These are phyloP conservation scores for Leccinellum luteum DNA, from an alignment of 768 basidiomycete species.

Conservation along the genomic window DNA sequence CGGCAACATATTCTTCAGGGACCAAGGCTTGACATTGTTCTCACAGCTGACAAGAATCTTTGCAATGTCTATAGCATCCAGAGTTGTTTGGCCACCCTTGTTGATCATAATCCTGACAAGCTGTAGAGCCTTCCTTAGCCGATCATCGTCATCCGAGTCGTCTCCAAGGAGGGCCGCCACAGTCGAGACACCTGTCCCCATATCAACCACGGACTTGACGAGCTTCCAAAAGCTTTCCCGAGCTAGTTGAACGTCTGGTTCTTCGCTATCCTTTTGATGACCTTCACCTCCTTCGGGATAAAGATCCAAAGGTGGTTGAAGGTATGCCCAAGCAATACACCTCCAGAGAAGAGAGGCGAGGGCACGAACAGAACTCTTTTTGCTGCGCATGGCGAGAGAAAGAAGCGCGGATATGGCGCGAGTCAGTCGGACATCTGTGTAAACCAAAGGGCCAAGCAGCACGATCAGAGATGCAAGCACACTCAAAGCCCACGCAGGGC, in stretches of 20 bases:
- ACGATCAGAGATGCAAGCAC: constrained; percentile 65
- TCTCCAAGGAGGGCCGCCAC: constrained; percentile 53
- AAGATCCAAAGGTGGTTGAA: constrained; percentile 45
- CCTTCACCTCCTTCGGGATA: constrained; percentile 25
- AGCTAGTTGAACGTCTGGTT: constrained; percentile 26
- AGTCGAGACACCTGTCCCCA: constrained; percentile 55
- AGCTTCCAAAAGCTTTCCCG: constrained; percentile 47
- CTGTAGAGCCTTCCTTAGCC: constrained; percentile 44
- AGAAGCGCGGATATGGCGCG: constrained; percentile 51
- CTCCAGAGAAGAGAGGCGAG: constrained; percentile 67
- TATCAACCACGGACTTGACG: constrained; percentile 51
- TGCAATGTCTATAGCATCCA: constrained; percentile 54
- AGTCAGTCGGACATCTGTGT: constrained; percentile 41
- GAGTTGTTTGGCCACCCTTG: constrained; percentile 49
- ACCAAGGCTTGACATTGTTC: constrained; percentile 40
- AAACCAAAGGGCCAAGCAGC: constrained; percentile 58
- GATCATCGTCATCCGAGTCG: constrained; percentile 37
- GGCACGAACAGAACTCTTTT: constrained; percentile 61
- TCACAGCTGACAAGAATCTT: constrained; percentile 39
- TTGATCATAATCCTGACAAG: constrained; percentile 56
- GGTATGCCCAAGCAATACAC: constrained; percentile 60
- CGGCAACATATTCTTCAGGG: constrained; percentile 48
- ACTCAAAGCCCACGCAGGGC: constrained; percentile 74
- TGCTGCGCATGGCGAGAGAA: constrained; percentile 55
- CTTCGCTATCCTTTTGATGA: constrained; percentile 11